Percentiles rank a stretch among this genome's conserved stretches.
Conservation (phyloP, 305 asterid species). For the Fraxinus dipetala region DNA sequence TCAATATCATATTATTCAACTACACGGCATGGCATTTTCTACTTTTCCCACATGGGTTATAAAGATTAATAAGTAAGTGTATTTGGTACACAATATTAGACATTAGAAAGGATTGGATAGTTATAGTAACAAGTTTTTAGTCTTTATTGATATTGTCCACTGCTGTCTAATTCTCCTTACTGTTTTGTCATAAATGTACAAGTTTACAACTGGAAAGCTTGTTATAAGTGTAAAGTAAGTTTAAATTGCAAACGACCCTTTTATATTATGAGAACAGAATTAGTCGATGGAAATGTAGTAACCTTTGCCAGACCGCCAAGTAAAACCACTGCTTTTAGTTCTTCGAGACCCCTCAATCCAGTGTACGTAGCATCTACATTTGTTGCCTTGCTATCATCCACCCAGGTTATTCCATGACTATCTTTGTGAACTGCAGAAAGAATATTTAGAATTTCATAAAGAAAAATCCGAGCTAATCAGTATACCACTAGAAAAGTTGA, state of each 20-base stretch:
- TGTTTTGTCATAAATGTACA: background rate
- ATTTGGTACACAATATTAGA: background rate
- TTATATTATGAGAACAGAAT: background rate
- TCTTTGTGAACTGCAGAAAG: slow-evolving; percentile 30
- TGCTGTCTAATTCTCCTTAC: background rate
- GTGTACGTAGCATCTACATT: slow-evolving; percentile 40
- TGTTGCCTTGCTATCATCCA: slow-evolving; percentile 46
- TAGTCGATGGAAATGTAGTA: background rate
- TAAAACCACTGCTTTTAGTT: slow-evolving; percentile 29
- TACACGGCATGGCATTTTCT: background rate
- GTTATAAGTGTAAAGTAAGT: background rate
- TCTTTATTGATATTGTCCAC: background rate
- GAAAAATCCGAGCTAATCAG: background rate
- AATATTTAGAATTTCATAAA: background rate
- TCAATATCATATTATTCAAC: background rate
- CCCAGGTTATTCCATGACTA: slow-evolving; percentile 28
- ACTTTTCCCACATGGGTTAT: background rate
- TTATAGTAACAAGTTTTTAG: background rate
- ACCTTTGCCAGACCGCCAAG: slow-evolving; percentile 43
- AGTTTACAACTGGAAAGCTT: background rate
- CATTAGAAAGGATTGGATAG: background rate
- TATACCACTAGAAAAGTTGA: background rate
- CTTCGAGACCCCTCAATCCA: slow-evolving; percentile 35
- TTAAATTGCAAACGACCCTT: background rate
- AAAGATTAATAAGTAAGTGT: background rate